phyloP scores from a whole-genome alignment of 257 asterid genomes.

The Henckelia pumila region DNA sequence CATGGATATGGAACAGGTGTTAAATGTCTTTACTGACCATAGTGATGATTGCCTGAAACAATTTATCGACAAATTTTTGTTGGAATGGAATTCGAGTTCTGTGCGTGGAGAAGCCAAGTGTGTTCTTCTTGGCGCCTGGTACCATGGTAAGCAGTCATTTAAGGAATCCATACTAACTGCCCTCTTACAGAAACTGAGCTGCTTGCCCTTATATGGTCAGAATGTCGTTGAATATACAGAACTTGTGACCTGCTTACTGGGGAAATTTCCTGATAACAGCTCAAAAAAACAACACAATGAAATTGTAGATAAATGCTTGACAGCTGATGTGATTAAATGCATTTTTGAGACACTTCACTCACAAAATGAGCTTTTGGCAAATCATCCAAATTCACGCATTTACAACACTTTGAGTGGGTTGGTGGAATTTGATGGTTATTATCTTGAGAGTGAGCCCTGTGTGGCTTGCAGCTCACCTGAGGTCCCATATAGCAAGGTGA shows the following conservation, averaged over 20 bases:
- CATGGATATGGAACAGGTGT: slow-evolving; percentile 89
- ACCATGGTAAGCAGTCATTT: slow-evolving; percentile 75
- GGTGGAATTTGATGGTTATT: slow-evolving; percentile 99
- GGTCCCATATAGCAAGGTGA: slow-evolving; percentile 97
- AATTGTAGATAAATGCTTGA: slow-evolving; percentile 85
- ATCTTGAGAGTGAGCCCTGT: slow-evolving; percentile 99
- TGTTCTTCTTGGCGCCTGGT: slow-evolving; percentile 87
- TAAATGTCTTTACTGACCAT: slow-evolving; percentile 67
- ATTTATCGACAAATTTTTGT: slow-evolving; percentile 75
- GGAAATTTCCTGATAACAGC: slow-evolving; percentile 66
- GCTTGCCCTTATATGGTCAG: slow-evolving; percentile 91
- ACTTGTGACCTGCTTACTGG: slow-evolving; percentile 77
- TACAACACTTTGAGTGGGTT: slow-evolving; percentile 93
- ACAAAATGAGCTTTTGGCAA: slow-evolving; percentile 97
- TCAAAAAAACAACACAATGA: slow-evolving; percentile 61
- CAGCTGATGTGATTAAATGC: slow-evolving; percentile 74
- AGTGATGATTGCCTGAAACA: slow-evolving; percentile 77
- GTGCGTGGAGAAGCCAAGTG: slow-evolving; percentile 93
- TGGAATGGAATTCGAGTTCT: slow-evolving; percentile 93
- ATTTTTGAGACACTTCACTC: slow-evolving; percentile 87
- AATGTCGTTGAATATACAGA: slow-evolving; percentile 83
- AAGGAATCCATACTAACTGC: slow-evolving; percentile 68
- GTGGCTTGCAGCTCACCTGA: slow-evolving; percentile 99
- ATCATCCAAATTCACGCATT: slow-evolving; percentile 98
- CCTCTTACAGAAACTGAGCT: slow-evolving; percentile 80